Evolutionary conservation across 2,329 filamentous ascomycete genomes (phyloP).

Genomic region (Phoma sp.): DNA sequence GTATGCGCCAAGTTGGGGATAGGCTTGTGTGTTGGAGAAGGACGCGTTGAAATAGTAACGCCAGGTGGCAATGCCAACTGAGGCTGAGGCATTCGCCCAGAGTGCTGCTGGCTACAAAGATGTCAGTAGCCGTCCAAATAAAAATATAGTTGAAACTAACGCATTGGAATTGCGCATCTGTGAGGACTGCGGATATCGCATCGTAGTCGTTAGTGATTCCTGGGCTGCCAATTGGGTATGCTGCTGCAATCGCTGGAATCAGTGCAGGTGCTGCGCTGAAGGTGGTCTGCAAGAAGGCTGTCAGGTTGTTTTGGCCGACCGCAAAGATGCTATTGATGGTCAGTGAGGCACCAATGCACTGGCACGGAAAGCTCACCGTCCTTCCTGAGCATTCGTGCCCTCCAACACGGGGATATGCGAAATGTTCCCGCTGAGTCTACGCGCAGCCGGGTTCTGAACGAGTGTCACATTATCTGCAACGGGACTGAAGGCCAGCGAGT

Average conservation of each 20-base stretch:
- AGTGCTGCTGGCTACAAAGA: conserved; percentile 21
- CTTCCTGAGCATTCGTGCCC: conserved; percentile 39
- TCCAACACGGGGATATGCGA: conserved; percentile 34
- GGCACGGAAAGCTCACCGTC: conserved; percentile 13
- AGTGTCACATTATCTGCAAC: conserved; percentile 33
- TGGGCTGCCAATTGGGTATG: conserved; percentile 29
- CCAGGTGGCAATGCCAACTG: conserved; percentile 33
- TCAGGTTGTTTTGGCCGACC: conserved; percentile 26
- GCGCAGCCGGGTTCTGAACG: conserved; percentile 24
- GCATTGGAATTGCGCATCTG: conserved; percentile 31
- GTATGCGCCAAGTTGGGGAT: conserved; percentile 21
- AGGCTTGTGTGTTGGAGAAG: conserved; percentile 30
- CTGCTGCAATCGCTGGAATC: conserved; percentile 24
- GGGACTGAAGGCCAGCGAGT: conserved; percentile 29
- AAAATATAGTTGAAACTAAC: not conserved
- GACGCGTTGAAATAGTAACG: conserved; percentile 40
- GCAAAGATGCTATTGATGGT: conserved; percentile 23
- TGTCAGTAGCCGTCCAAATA: not conserved
- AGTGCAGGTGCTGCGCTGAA: conserved; percentile 22
- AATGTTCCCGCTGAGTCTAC: conserved; percentile 31
- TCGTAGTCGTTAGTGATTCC: conserved; percentile 28
- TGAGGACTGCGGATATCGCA: conserved; percentile 24
- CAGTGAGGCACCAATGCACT: not conserved
- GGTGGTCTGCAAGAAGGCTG: conserved; percentile 25
- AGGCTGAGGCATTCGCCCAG: conserved; percentile 33